Evolutionary conservation across 345 rosid species (phyloP).

Genomic region (Lumnitzera racemosa): DNA sequence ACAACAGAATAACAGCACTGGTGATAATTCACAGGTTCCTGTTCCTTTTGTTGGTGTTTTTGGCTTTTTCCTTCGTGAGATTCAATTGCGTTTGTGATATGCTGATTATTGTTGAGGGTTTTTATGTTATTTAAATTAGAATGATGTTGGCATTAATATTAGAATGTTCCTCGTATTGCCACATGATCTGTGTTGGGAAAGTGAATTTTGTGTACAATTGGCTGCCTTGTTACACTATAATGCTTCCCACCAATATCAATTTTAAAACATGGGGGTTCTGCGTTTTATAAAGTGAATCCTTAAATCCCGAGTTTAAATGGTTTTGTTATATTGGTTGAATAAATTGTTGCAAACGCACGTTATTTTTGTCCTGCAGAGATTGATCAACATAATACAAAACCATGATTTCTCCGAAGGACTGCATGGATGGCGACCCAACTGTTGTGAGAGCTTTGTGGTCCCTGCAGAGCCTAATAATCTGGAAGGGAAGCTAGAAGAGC

Average conservation of each 20-base stretch:
- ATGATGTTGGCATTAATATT: no score
- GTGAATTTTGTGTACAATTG: no score
- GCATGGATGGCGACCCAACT: constrained; percentile 62
- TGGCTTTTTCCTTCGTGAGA: not conserved
- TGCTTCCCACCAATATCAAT: not conserved
- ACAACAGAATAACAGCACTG: not conserved
- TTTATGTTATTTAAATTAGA: no score
- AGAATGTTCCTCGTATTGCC: no score
- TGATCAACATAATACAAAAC: constrained; percentile 46
- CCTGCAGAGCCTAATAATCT: constrained; percentile 25
- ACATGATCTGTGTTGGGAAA: no score
- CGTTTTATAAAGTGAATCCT: not conserved
- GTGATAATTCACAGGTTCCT: constrained; percentile 1
- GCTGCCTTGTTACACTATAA: not conserved
- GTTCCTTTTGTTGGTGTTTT: not conserved
- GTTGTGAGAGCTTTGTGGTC: constrained; percentile 62
- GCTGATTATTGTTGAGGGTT: not conserved
- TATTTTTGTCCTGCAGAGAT: no score
- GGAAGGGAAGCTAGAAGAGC: constrained; percentile 23
- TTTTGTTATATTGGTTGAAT: no score
- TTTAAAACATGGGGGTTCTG: not conserved
- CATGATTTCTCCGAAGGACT: constrained; percentile 75
- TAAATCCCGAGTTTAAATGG: not conserved
- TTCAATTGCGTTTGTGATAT: not conserved
- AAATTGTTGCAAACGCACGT: no score